A percentile compares a stretch with the other conserved stretches of the same genome.
Evolutionary conservation across 495 filamentous ascomycete genomes (phyloP).

Genomic region (Bacidia rubella): DNA sequence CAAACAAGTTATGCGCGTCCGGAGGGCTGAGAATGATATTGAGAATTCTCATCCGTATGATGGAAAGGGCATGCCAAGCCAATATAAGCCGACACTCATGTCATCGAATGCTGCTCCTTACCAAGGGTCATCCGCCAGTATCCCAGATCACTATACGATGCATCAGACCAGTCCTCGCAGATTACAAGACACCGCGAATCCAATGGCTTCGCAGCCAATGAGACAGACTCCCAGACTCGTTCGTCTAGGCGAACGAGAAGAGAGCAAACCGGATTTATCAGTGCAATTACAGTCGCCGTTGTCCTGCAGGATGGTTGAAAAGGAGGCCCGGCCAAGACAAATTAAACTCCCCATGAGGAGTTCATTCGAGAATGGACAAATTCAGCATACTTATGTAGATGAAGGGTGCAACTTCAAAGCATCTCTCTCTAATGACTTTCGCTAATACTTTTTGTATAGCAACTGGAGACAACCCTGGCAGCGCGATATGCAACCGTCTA

Average conservation of each 20-base stretch:
- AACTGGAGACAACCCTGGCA: not conserved
- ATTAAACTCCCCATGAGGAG: not conserved
- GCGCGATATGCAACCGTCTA: not conserved
- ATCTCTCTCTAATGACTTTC: not conserved
- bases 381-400: not conserved
- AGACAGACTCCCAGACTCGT: not conserved
- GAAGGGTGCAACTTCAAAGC: not conserved
- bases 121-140: too few relatives aligned
- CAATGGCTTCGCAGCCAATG: too few relatives aligned
- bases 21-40: not conserved
- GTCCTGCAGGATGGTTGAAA: not conserved
- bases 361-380: not conserved
- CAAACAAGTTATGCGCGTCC: not conserved
- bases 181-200: too few relatives aligned
- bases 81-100: too few relatives aligned
- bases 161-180: too few relatives aligned
- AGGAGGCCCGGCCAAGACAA: not conserved
- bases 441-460: not conserved
- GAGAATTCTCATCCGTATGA: not conserved
- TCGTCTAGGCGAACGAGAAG: not conserved
- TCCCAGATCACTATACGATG: too few relatives aligned
- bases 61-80: not conserved
- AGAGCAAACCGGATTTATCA: not conserved
- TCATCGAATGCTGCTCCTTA: too few relatives aligned
- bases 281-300: not conserved